Conservation (phyloP, 768 basidiomycete genomes). For the Crassisporium funariophilum region DNA sequence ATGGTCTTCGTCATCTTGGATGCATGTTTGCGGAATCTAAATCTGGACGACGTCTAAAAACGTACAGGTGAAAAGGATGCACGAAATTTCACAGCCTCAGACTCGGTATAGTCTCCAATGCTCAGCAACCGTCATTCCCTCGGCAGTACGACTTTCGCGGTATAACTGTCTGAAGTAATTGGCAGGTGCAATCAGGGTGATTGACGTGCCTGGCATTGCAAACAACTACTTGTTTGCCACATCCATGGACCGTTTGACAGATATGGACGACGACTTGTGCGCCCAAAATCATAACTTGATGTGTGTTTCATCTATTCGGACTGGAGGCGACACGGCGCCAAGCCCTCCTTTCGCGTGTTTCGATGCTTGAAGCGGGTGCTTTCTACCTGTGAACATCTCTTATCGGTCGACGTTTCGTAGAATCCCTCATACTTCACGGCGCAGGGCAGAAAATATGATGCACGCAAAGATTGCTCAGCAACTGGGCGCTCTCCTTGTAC, state of each 20-base stretch:
- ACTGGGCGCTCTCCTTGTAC: constrained; percentile 18
- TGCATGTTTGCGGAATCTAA: no score
- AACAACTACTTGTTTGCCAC: constrained; percentile 13
- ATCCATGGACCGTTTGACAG: constrained; percentile 17
- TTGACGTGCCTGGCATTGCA: constrained; percentile 10
- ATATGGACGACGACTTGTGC: constrained; percentile 15
- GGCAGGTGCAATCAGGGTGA: constrained; percentile 11
- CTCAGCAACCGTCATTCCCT: no score
- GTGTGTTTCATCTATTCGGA: constrained; percentile 9
- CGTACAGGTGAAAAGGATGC: no score
- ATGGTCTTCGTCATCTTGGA: no score
- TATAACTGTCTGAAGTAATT: no score
- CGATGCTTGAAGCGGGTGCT: no score
- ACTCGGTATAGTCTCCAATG: no score
- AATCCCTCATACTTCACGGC: background rate
- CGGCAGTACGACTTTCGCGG: no score
- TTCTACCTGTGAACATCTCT: background rate
- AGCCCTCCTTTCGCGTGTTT: no score
- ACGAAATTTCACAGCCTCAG: no score
- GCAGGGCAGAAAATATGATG: background rate
- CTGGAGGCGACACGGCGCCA: no score
- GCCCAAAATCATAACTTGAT: constrained; percentile 18
- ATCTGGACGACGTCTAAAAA: no score
- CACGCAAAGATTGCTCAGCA: background rate
- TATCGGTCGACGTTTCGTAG: background rate